Evolutionary conservation across 2,329 filamentous ascomycete species (phyloP), one percentile per base, ranked within the genome.

Genomic region (Venturia nashicola): DNA sequence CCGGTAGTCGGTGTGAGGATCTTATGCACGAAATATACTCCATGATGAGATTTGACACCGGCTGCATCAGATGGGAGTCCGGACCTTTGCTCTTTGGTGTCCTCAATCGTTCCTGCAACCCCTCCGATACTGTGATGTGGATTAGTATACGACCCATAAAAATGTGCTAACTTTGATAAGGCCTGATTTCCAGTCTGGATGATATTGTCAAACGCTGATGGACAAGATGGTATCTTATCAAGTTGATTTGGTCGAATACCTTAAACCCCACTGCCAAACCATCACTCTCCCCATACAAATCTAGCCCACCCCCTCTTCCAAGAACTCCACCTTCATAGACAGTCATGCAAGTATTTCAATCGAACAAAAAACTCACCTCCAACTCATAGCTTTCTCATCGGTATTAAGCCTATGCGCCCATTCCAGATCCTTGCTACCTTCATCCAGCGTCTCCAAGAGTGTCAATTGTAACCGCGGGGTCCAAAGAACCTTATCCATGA

Each of bases 331-430:
- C 34, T n/a, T n/a, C n/a, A n/a, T n/a, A n/a, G n/a, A n/a, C n/a
- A n/a, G n/a, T n/a, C n/a, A n/a, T n/a, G n/a, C n/a, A n/a, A n/a
- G n/a, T n/a, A n/a, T n/a, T n/a, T n/a, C n/a, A n/a, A n/a, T n/a
- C n/a, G n/a, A n/a, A n/a, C n/a, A n/a, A n/a, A n/a, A n/a, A n/a
- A 46, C 61, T 62, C 70, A 72, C 73, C 71, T 75, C 72, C 72
- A 74, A 64, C 65, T 68, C 36, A 68, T 71, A 36, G 68, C 59
- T 34, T 72, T 66, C 62, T 71, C 68, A 61, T 75, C 64, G 55
- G 70, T 74, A 27, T 69, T 66, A 16, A 74, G 18, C 64, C 70
- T 66, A 62, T 74, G 72, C n/a, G 73, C 34, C 72, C 72, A 74
- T n/a, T 68, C 67, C n/a, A 74, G 61, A 61, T 74, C 73, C 23